Percentiles rank a stretch among this genome's conserved stretches.
These are phyloP conservation scores for Backusella luteola DNA, from an alignment of 192 early-diverging fungal species.

Conservation along the genomic window DNA sequence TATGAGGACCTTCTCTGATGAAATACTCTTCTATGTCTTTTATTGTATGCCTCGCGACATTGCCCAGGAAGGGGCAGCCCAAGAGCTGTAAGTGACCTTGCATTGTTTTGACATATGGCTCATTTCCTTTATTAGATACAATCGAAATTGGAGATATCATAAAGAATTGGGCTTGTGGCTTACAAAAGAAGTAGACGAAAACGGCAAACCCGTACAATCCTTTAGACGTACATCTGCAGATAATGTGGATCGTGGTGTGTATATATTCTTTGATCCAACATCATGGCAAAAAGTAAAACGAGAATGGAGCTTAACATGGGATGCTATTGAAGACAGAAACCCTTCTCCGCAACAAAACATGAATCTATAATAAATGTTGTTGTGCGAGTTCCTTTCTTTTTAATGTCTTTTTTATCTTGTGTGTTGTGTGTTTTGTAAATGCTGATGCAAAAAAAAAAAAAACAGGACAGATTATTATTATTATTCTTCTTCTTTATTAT, in stretches of 20 bases:
- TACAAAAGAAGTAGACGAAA: slow-evolving; percentile 49
- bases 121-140: not conserved
- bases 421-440: not conserved
- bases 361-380: not conserved
- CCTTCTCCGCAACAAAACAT: not conserved
- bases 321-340: slow-evolving; percentile 82
- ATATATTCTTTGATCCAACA: slow-evolving; percentile 90
- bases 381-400: not conserved
- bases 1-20: not conserved
- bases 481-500: no score
- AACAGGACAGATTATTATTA: no score
- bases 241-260: slow-evolving; percentile 78
- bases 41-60: not conserved
- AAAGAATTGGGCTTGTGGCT: not conserved
- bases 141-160: slow-evolving; percentile 14
- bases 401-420: not conserved
- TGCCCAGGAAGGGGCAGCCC: not conserved
- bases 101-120: not conserved
- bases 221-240: slow-evolving; percentile 41
- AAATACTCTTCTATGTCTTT: slow-evolving; percentile 12
- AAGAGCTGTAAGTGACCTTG: slow-evolving; percentile 8
- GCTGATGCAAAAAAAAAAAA: no score
- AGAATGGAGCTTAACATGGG: slow-evolving; percentile 84
- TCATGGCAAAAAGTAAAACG: slow-evolving; percentile 88
- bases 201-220: slow-evolving; percentile 49